Evolutionary conservation across 352 stramenopile genomes (phyloP).

Genomic region (Pythium monospermum): DNA sequence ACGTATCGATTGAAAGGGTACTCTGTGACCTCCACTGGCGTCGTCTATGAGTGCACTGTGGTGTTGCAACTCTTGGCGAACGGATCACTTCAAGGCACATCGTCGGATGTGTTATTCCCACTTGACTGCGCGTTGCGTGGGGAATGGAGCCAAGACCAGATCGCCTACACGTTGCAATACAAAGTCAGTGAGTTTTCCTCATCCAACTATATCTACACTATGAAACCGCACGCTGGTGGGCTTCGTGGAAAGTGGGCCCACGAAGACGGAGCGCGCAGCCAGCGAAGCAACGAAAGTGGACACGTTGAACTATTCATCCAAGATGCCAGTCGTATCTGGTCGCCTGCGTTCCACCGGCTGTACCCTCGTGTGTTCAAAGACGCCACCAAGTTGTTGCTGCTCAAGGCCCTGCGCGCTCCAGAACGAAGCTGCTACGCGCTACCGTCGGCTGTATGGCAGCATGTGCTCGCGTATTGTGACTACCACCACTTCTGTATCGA

Average conservation of each 20-base stretch:
- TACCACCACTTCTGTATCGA: slow-evolving; percentile 13
- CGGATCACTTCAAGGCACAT: slow-evolving; percentile 38
- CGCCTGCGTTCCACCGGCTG: slow-evolving; percentile 4
- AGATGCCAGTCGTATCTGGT: slow-evolving; percentile 6
- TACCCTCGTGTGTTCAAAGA: slow-evolving; percentile 17
- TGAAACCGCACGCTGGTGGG: slow-evolving; percentile 28
- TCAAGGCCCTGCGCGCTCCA: slow-evolving; percentile 2
- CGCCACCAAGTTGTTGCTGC: slow-evolving; percentile 11
- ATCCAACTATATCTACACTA: slow-evolving; percentile 51
- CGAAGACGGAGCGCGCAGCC: slow-evolving; percentile 30
- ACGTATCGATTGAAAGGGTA: slow-evolving; percentile 44
- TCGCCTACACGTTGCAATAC: slow-evolving; percentile 55
- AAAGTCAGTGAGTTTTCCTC: slow-evolving; percentile 18
- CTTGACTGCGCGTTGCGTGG: slow-evolving; percentile 44
- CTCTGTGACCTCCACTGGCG: slow-evolving; percentile 50
- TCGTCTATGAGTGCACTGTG: slow-evolving; percentile 53
- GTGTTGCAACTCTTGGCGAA: slow-evolving; percentile 31
- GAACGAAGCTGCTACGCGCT: background rate
- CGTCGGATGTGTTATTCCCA: slow-evolving; percentile 43
- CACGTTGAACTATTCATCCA: slow-evolving; percentile 10
- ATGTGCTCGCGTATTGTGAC: slow-evolving; percentile 19
- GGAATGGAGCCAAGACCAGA: slow-evolving; percentile 32
- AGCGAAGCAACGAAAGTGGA: slow-evolving; percentile 8
- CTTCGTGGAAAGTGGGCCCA: slow-evolving; percentile 46
- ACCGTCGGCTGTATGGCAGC: slow-evolving; percentile 13